Evolutionary conservation across 2,329 filamentous ascomycete genomes (phyloP), one percentile per base, ranked within the genome.

Genomic region (Colletotrichum destructivum): DNA sequence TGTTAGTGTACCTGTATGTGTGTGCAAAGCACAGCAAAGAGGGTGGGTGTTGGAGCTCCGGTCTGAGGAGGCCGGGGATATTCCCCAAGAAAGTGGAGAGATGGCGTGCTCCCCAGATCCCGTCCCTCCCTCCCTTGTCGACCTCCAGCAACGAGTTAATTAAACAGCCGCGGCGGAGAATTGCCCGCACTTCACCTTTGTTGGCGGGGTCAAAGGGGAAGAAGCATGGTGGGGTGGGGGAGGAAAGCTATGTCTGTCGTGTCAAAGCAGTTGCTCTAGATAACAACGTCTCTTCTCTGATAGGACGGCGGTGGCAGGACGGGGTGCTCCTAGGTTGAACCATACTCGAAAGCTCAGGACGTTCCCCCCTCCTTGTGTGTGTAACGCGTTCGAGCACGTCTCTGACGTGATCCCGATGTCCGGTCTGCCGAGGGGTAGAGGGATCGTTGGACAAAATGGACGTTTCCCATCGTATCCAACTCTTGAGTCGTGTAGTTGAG

Each of bases 1-100:
- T 35, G 31, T 35, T 35, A 8, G 31, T 35, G 23, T 35, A 5
- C 15, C 23, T 64, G 21, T 55, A 13, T 21, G n/a, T 8, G 8
- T 26, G 16, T 68, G 8, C 8, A 7, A 31, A 31, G 31, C 9
- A 31, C 31, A 2, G 31, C 31, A 31, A 9, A 1, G 8, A 31
- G 31, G 31, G 31, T 35, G 31, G 47, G 13, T 54, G 26, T 71
- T 62, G 65, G 65, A 60, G 64, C 59, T 60, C 65, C 65, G 65
- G 49, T 69, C 31, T 59, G 60, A 64, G 54, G 65, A 72, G 46
- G 18, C n/a, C 26, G 13, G 47, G 46, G 47, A 9, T 42, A 74
- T 74, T 63, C 73, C 49, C 59, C 73, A 74, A 74, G 62, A 65
- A 68, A 73, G 68, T 73, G 73, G 71, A 63, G 63, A 70, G 52